Base-by-base conservation (phyloP, 2,329 filamentous ascomycete genomes). In the Alternaria sp. region DNA sequence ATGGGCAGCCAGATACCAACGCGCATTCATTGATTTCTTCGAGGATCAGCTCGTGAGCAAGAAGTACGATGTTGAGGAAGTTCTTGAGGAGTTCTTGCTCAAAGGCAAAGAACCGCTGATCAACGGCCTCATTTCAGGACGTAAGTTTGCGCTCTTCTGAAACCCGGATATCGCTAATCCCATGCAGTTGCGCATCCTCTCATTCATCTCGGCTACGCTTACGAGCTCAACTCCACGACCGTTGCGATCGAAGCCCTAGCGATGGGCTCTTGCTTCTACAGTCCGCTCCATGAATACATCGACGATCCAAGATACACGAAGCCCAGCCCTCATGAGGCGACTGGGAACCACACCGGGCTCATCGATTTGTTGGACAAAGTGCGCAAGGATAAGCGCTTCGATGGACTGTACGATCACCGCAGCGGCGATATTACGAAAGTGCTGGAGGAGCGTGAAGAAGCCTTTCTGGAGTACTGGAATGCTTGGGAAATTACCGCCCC, bases 191-290 rank as follows among this genome's bases (percentile, higher is more conserved):
- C 91, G 17, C 93, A 97, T 73, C 92, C 95, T 1, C 84, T 98
- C n/a, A 96, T 98, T 62, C 96, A 98, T 74, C 86, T 99, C 3
- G 94, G 89, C n/a, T 97, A 97, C 77, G 96, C 93, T 10, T 95
- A 91, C 75, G 95, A 99, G 82, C 85, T 98, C 72, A 88, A 92
- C 65, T 96, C 88, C 70, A 91, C 90, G 62, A 95, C 96, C 68
- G 78, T 98, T 19, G 94, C 90, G 51, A 96, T 97, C 81, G 96
- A 99, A 83, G 92, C 93, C 1, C 85, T 99, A 1, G 89, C 88
- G 0, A 84, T 97, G 65, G 84, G 89, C 0, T 81, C 87, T 17
- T 87, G 86, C 62, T 87, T 85, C 74, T 87, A 89, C 75, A 83
- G 82, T 65, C 80, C 83, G 50, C 81, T 86, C 54, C 86, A 89